phyloP scores from a whole-genome alignment of 495 filamentous ascomycete genomes.

The Trichoderma erinaceum region DNA sequence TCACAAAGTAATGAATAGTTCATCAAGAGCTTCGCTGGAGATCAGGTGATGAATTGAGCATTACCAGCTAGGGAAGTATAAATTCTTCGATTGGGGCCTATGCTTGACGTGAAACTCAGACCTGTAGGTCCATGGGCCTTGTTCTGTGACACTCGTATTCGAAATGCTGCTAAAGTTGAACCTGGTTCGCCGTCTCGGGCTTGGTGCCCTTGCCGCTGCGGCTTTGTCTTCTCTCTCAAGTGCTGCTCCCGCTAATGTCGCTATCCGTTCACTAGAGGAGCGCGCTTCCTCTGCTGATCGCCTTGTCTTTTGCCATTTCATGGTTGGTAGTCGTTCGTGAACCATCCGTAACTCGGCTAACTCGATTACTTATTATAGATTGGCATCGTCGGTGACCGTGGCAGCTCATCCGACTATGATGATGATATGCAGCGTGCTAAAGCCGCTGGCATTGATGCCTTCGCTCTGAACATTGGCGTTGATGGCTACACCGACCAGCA shows the following conservation, averaged over 20 bases:
- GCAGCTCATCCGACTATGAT: slow-evolving; percentile 46
- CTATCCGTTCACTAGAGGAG: neutral
- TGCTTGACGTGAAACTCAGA: neutral
- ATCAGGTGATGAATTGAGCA: too few species aligned
- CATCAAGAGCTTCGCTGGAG: too few species aligned
- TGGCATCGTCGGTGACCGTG: slow-evolving; percentile 46
- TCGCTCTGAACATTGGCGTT: slow-evolving; percentile 53
- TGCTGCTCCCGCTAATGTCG: neutral
- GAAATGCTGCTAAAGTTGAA: neutral
- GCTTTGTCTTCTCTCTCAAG: neutral
- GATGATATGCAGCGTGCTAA: slow-evolving; percentile 53
- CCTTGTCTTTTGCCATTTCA: slow-evolving; percentile 56
- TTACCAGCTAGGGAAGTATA: too few species aligned
- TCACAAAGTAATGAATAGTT: too few species aligned
- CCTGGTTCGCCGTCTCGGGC: neutral
- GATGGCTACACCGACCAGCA: slow-evolving; percentile 49
- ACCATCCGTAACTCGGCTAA: neutral
- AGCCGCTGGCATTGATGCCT: slow-evolving; percentile 53
- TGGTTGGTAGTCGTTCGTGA: slow-evolving; percentile 36
- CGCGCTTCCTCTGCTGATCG: neutral
- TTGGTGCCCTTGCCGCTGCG: slow-evolving; percentile 2
- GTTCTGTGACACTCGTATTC: neutral
- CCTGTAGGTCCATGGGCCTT: neutral
- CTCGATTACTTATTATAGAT: slow-evolving; percentile 31
- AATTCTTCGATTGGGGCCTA: neutral